Percentiles rank a stretch among this genome's conserved stretches.
phyloP scores from a whole-genome alignment of 116 monocot species.

The Dioscorea cayenensis region DNA sequence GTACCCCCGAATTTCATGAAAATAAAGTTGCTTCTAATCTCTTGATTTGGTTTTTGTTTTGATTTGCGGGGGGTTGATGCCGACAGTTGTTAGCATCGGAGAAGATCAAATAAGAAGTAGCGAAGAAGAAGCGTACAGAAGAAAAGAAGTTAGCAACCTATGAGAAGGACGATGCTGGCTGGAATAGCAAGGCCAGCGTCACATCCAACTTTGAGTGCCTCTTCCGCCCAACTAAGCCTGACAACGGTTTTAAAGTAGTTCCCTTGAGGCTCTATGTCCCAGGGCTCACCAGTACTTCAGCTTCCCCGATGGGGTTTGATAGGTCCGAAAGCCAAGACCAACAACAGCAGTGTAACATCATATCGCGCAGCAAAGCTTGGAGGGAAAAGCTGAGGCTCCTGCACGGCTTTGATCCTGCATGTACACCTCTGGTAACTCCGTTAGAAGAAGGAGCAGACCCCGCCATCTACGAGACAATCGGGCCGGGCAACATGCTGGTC shows the following conservation, averaged over 20 bases:
- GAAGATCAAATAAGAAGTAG: not conserved
- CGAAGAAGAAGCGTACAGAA: no score
- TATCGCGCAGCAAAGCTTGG: slow-evolving; percentile 52
- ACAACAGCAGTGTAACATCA: slow-evolving; percentile 18
- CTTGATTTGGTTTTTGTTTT: not conserved
- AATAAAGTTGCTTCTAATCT: not conserved
- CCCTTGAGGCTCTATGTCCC: slow-evolving; percentile 49
- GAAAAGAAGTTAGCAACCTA: slow-evolving; percentile 3
- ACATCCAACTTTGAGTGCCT: slow-evolving; percentile 8
- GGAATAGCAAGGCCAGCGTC: slow-evolving; percentile 45
- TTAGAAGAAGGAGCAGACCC: slow-evolving; percentile 23
- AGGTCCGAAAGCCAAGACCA: slow-evolving; percentile 26
- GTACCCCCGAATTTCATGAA: not conserved
- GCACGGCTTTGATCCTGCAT: slow-evolving; percentile 50
- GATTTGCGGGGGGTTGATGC: not conserved
- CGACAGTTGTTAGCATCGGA: not conserved
- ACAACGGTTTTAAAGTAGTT: slow-evolving; percentile 4
- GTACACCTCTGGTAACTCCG: slow-evolving; percentile 23
- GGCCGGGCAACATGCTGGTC: slow-evolving; percentile 53
- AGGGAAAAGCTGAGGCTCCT: slow-evolving; percentile 53
- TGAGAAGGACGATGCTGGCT: slow-evolving; percentile 32
- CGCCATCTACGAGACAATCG: slow-evolving; percentile 41
- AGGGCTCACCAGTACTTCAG: slow-evolving; percentile 57
- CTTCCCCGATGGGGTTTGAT: slow-evolving; percentile 50
- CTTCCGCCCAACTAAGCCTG: slow-evolving; percentile 4